Evolutionary conservation across 2,329 filamentous ascomycete species (phyloP).

Genomic region (Diplocarpon mali): DNA sequence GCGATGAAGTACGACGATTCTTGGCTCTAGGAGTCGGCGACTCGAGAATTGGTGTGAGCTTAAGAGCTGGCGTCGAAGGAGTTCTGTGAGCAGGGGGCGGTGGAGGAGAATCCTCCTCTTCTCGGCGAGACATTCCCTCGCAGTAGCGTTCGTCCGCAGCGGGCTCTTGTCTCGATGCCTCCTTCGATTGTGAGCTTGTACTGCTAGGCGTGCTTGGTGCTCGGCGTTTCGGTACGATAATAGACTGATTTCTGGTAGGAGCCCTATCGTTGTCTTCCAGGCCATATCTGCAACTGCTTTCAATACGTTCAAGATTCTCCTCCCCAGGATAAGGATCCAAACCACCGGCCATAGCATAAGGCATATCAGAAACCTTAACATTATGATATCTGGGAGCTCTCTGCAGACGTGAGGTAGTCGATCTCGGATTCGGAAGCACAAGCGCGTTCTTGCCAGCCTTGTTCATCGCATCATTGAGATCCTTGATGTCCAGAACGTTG

Average conservation of each 20-base stretch:
- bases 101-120: constrained; percentile 23
- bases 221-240: constrained; percentile 9
- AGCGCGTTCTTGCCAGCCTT: constrained; percentile 17
- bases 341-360: constrained; percentile 5
- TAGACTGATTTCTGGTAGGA: neutral
- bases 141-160: constrained; percentile 6
- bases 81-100: constrained; percentile 24
- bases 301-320: neutral
- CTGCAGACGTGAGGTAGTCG: neutral
- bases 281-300: neutral
- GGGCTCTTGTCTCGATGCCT: constrained; percentile 14
- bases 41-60: constrained; percentile 23
- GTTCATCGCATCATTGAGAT: constrained; percentile 17
- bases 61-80: constrained; percentile 35
- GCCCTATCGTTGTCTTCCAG: neutral
- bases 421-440: constrained; percentile 1
- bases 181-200: constrained; percentile 12
- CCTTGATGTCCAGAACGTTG: constrained; percentile 8
- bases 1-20: constrained; percentile 74
- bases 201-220: constrained; percentile 9
- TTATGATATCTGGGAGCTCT: constrained; percentile 4
- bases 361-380: neutral
- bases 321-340: neutral
- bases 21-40: constrained; percentile 17
- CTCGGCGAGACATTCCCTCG: constrained; percentile 6